A percentile compares a stretch with the other conserved stretches of the same genome.
Conservation (phyloP, 2,329 filamentous ascomycete species). For the Aureobasidium leucospermi region DNA sequence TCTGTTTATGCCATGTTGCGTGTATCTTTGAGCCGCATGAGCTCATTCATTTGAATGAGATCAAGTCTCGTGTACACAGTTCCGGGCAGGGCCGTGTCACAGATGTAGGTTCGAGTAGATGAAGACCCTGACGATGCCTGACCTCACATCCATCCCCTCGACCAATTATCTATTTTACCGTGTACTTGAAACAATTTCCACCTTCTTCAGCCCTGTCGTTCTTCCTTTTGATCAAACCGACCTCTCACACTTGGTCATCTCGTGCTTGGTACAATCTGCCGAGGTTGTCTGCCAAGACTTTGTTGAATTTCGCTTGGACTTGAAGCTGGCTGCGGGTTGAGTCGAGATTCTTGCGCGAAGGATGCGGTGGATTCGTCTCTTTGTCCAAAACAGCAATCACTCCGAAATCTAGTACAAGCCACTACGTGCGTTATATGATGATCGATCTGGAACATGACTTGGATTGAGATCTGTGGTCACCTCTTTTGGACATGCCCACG, state of each 20-base stretch:
- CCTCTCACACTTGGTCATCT: background rate
- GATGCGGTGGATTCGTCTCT: background rate
- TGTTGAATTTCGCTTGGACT: background rate
- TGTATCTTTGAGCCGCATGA: background rate
- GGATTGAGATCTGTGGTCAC: background rate
- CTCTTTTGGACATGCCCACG: background rate
- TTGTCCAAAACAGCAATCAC: background rate
- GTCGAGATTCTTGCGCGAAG: background rate
- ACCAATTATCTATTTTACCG: background rate
- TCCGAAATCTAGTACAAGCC: background rate
- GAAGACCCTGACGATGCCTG: background rate
- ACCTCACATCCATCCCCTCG: background rate
- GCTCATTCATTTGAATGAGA: background rate
- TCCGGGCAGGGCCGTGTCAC: background rate
- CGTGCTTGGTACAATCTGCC: background rate
- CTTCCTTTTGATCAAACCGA: background rate
- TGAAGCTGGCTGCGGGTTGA: no score
- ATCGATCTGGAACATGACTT: background rate
- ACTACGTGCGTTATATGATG: background rate
- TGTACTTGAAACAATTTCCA: background rate
- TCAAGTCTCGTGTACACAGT: background rate
- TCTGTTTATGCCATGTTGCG: background rate
- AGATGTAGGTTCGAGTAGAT: background rate
- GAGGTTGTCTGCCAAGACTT: background rate
- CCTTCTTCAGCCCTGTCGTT: constrained; percentile 6